Conservation (phyloP, 345 rosid genomes). For the Aegle marmelos region DNA sequence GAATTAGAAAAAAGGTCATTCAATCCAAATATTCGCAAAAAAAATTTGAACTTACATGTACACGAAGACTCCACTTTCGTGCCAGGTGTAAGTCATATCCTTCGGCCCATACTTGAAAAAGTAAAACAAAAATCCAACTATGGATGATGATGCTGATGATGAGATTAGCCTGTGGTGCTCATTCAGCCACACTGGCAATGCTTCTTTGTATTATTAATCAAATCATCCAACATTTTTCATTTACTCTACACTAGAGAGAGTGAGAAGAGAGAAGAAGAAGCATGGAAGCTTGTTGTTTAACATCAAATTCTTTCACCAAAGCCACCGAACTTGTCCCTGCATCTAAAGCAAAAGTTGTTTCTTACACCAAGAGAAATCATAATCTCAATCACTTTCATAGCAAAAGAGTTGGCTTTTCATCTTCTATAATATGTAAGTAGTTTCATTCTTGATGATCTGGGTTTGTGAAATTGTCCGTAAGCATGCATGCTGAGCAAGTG, state of each 20-base stretch:
- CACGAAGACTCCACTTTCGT: neutral
- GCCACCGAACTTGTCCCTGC: constrained; percentile 37
- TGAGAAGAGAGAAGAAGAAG: neutral
- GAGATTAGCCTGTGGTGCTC: constrained; percentile 41
- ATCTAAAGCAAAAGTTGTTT: constrained; percentile 37
- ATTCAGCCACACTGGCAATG: constrained; percentile 23
- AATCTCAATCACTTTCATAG: constrained; percentile 18
- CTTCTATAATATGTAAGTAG: constrained; percentile 47
- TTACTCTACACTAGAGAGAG: neutral
- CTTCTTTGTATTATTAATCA: neutral
- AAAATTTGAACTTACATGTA: neutral
- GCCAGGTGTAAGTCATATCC: constrained; percentile 46
- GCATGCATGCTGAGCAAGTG: neutral
- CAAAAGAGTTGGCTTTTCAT: constrained; percentile 35
- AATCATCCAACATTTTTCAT: neutral
- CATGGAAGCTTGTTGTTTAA: constrained; percentile 78
- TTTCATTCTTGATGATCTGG: constrained; percentile 1
- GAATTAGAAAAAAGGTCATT: neutral
- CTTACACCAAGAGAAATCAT: constrained; percentile 32
- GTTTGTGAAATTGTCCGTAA: neutral
- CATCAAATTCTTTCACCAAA: constrained; percentile 56
- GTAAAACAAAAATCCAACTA: constrained; percentile 9
- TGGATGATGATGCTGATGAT: constrained; percentile 8
- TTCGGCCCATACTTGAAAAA: constrained; percentile 34
- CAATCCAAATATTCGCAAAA: neutral